These are phyloP conservation scores for Tylopilus cervinicoccineus DNA, from an alignment of 768 basidiomycete species.

Conservation along the genomic window DNA sequence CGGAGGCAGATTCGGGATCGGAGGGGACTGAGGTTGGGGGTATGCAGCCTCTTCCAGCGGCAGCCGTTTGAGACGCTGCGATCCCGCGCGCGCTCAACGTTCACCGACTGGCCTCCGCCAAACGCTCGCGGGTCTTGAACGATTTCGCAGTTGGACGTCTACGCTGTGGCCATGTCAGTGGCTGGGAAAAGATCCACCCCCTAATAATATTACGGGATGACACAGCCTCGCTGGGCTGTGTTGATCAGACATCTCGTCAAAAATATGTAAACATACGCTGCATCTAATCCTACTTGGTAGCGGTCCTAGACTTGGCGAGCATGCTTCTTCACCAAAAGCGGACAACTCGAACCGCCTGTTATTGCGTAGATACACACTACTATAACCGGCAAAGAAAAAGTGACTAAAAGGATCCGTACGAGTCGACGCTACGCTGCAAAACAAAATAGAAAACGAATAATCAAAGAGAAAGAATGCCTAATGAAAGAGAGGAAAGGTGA, in stretches of 20 bases:
- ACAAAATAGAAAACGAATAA: slow-evolving; percentile 32
- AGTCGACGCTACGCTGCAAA: slow-evolving; percentile 20
- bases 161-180: background rate
- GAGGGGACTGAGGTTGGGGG: background rate
- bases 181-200: background rate
- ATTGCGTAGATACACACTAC: slow-evolving; percentile 7
- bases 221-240: background rate
- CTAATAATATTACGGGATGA: background rate
- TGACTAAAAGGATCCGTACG: slow-evolving; percentile 23
- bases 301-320: too few species aligned
- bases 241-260: background rate
- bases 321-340: background rate
- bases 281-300: background rate
- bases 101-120: background rate
- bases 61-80: background rate
- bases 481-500: background rate
- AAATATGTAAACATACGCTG: background rate
- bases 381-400: slow-evolving; percentile 4
- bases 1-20: background rate
- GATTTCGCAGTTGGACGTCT: background rate
- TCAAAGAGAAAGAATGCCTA: slow-evolving; percentile 14
- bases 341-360: slow-evolving; percentile 6
- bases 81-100: background rate
- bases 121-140: too few species aligned
- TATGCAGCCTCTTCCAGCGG: background rate